Evolutionary conservation across 352 stramenopile genomes (phyloP), one percentile per base, ranked within the genome.

Genomic region (Globisporangium apiculatum): DNA sequence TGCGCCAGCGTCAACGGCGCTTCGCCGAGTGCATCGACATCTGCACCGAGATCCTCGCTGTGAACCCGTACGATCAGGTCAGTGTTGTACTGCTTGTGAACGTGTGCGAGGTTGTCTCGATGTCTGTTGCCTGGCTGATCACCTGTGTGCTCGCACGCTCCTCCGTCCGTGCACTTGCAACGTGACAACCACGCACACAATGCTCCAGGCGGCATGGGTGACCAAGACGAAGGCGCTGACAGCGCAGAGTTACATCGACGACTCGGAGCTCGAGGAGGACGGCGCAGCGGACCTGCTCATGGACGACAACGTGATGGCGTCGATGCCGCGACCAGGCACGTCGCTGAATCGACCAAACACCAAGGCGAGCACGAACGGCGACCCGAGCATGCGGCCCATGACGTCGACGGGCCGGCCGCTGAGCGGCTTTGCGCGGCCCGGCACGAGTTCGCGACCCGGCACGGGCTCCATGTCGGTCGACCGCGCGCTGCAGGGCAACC

Each of bases 241-340:
- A 3, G 76, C 83, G 61, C 72, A 96, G 61, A 92, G 86, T 57
- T 97, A 78, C 70, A 79, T 98, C 41, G 91, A 98, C 69, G 91
- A 98, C 68, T 96, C 88, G 51, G 90, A 97, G 61, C 79, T 97
- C 51, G 88, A 97, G 59, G 89, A 96, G 46, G 80, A 96, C 65
- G 90, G 90, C 56, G 84, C 91, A 1, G 89, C 87, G 0, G 91
- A 98, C 49, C 55, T 97, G 54, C 72, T 97, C n/a, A 75, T 97
- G 68, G 91, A 97, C 61, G 91, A 97, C 64, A 96, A 97, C 67
- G 90, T 86, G 57, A 91, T 95, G 57, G 87, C 90, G 10, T 72
- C 84, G 9, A 86, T 95, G 71, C 89, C 91, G 11, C 76, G 79
- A 2, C 91, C 91, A 0, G 89, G 88, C 7, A 97, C 91, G 37